These are phyloP conservation scores for Sabuloglossum arenarium DNA, from an alignment of 495 filamentous ascomycete genomes.

Conservation along the genomic window DNA sequence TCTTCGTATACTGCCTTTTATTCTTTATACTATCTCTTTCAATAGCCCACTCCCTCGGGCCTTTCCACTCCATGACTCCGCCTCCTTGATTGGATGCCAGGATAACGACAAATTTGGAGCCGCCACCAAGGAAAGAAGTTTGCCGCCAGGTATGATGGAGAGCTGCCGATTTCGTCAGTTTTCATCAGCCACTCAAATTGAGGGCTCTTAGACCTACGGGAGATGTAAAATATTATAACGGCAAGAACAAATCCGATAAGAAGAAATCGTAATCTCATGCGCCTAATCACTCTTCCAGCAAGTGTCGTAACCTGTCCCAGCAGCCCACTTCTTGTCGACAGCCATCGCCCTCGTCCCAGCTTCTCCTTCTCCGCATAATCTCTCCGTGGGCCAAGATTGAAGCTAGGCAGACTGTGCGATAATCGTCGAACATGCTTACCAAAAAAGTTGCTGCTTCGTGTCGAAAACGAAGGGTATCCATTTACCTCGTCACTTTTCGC, in stretches of 20 bases:
- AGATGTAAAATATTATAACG: slow-evolving; percentile 43
- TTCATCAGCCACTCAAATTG: background rate
- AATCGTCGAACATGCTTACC: slow-evolving; percentile 54
- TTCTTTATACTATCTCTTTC: slow-evolving; percentile 92
- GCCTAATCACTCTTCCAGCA: slow-evolving; percentile 23
- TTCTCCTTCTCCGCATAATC: slow-evolving; percentile 63
- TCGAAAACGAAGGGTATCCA: slow-evolving; percentile 64
- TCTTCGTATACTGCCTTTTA: slow-evolving; percentile 66
- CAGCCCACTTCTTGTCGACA: slow-evolving; percentile 13
- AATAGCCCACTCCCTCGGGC: slow-evolving; percentile 90
- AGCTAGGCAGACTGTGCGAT: slow-evolving; percentile 53
- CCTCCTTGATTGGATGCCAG: slow-evolving; percentile 85
- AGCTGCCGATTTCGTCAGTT: slow-evolving; percentile 14
- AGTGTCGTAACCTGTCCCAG: slow-evolving; percentile 15
- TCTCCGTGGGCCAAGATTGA: slow-evolving; percentile 23
- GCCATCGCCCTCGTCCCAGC: slow-evolving; percentile 30
- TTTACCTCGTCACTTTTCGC: slow-evolving; percentile 57
- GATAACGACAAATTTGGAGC: slow-evolving; percentile 83
- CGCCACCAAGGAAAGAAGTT: slow-evolving; percentile 47
- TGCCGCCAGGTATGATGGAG: slow-evolving; percentile 29
- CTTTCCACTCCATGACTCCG: slow-evolving; percentile 98
- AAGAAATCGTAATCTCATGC: slow-evolving; percentile 37
- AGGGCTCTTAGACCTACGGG: slow-evolving; percentile 29
- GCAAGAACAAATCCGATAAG: slow-evolving; percentile 36
- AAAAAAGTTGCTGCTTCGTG: slow-evolving; percentile 63